Conservation (phyloP, 768 basidiomycete genomes). For the Russula emetica region DNA sequence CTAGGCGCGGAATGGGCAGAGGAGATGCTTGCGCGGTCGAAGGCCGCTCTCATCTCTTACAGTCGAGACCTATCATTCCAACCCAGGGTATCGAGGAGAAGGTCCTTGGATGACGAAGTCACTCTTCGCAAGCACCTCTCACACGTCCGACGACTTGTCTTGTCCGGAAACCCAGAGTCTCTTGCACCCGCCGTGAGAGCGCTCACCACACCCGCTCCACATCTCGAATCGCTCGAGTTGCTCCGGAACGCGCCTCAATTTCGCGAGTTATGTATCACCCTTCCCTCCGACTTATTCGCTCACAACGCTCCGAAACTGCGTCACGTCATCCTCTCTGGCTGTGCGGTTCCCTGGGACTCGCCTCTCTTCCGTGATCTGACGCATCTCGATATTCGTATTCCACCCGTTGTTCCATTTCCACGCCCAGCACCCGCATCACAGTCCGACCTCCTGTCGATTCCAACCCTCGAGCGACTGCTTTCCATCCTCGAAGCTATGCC, state of each 20-base stretch:
- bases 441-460: neutral
- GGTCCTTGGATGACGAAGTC: neutral
- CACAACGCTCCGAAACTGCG: neutral
- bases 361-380: neutral
- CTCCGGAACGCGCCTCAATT: neutral
- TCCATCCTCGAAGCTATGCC: slow-evolving; percentile 8
- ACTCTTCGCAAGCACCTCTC: neutral
- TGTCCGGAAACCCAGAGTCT: neutral
- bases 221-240: slow-evolving; percentile 1
- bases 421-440: neutral
- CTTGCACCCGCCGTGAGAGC: neutral
- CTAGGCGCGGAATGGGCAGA: slow-evolving; percentile 1
- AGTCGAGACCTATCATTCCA: neutral
- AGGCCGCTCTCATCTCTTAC: neutral
- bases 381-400: neutral
- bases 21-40: slow-evolving; percentile 4
- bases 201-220: slow-evolving; percentile 2
- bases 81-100: neutral
- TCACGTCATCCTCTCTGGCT: neutral
- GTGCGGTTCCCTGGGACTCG: neutral
- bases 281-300: slow-evolving; percentile 2
- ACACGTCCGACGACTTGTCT: neutral
- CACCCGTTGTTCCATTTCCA: neutral
- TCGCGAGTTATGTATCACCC: neutral
- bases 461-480: slow-evolving; percentile 3